A percentile compares a stretch with the other conserved stretches of the same genome.
Conservation (phyloP, 352 stramenopile species). For the Thalassiosira gravida region DNA sequence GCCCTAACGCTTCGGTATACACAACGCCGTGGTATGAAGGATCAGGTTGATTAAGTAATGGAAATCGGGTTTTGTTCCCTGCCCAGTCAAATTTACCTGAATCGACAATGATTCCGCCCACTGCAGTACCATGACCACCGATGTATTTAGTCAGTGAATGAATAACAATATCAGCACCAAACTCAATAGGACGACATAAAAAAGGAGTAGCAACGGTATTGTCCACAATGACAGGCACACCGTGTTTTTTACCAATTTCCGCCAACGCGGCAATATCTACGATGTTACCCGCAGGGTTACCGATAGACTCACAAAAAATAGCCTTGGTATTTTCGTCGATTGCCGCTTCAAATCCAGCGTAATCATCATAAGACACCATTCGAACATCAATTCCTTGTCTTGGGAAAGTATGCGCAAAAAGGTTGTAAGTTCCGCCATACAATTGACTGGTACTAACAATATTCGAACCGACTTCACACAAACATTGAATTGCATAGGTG, state of each 20-base stretch:
- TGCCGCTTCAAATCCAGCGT: constrained; percentile 81
- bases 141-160: constrained; percentile 95
- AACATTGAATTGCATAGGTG: constrained; percentile 88
- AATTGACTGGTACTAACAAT: constrained; percentile 88
- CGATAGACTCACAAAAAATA: constrained; percentile 91
- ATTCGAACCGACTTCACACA: constrained; percentile 89
- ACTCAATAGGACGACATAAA: constrained; percentile 91
- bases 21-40: constrained; percentile 79
- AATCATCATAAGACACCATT: constrained; percentile 90
- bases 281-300: constrained; percentile 92
- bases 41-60: constrained; percentile 88
- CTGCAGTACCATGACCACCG: constrained; percentile 91
- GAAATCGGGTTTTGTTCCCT: constrained; percentile 90
- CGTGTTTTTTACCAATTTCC: constrained; percentile 87
- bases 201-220: constrained; percentile 92
- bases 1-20: constrained; percentile 63
- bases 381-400: constrained; percentile 92
- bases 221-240: constrained; percentile 91
- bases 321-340: constrained; percentile 91
- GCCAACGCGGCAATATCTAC: constrained; percentile 90
- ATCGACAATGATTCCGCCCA: constrained; percentile 92
- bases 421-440: constrained; percentile 92
- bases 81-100: constrained; percentile 88
- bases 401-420: constrained; percentile 90
- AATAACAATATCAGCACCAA: constrained; percentile 91